Conservation (phyloP, 2,329 filamentous ascomycete genomes). For the Aphanocladium album region DNA sequence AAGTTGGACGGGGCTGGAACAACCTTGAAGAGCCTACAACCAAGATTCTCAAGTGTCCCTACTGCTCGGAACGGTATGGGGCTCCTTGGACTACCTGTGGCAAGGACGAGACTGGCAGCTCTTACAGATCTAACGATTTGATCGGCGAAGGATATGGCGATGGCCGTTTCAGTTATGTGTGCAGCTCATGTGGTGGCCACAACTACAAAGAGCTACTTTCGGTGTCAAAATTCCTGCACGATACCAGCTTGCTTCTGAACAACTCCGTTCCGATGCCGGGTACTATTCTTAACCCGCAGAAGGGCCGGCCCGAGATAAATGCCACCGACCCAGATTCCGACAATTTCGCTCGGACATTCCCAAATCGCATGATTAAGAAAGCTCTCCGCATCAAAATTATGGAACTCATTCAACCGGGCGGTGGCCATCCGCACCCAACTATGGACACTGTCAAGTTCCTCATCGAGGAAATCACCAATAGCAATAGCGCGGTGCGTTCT, state of each 20-base stretch:
- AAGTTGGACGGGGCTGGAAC: slow-evolving; percentile 53
- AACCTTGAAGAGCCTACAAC: slow-evolving; percentile 46
- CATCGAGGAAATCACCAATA: slow-evolving; percentile 42
- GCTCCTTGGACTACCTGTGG: slow-evolving; percentile 59
- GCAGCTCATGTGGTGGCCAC: slow-evolving; percentile 48
- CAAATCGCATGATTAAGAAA: slow-evolving; percentile 51
- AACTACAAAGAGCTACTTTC: slow-evolving; percentile 51
- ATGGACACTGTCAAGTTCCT: slow-evolving; percentile 48
- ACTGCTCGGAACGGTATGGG: slow-evolving; percentile 37
- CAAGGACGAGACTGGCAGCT: slow-evolving; percentile 33
- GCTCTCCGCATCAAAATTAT: slow-evolving; percentile 39
- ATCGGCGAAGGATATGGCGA: slow-evolving; percentile 58
- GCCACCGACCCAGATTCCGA: slow-evolving; percentile 12
- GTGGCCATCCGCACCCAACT: slow-evolving; percentile 27
- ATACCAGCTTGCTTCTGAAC: slow-evolving; percentile 45
- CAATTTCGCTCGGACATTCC: slow-evolving; percentile 41
- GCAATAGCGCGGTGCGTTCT: slow-evolving; percentile 32
- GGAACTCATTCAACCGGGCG: slow-evolving; percentile 29
- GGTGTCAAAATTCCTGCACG: slow-evolving; percentile 54
- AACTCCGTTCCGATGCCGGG: slow-evolving; percentile 57
- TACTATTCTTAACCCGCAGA: slow-evolving; percentile 53
- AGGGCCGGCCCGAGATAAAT: slow-evolving; percentile 43
- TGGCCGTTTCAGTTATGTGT: slow-evolving; percentile 45
- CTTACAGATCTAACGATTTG: slow-evolving; percentile 29
- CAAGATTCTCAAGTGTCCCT: slow-evolving; percentile 51